phyloP scores from a whole-genome alignment of 2,329 filamentous ascomycete genomes.

The Claviceps sp. region DNA sequence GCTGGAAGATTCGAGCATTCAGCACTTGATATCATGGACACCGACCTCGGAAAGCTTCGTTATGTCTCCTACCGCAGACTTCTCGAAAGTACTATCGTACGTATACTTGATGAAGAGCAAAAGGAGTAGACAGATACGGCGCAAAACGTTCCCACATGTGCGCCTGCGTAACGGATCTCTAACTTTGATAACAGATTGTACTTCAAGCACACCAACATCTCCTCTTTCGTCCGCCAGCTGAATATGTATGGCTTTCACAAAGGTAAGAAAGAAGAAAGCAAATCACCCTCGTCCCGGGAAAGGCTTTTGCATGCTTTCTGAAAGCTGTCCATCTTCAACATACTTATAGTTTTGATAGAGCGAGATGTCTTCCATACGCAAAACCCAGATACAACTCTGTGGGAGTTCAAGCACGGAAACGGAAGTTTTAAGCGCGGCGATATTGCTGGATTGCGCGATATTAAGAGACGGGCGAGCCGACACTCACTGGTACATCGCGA shows the following conservation, averaged over 20 bases:
- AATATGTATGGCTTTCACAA: constrained; percentile 99
- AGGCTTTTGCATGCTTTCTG: neutral
- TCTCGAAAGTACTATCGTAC: constrained; percentile 95
- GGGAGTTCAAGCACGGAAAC: constrained; percentile 98
- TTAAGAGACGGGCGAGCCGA: constrained; percentile 85
- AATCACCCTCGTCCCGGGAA: neutral
- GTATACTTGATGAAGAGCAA: constrained; percentile 21
- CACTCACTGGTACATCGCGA: constrained; percentile 90
- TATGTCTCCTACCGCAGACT: constrained; percentile 94
- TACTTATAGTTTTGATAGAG: constrained; percentile 37
- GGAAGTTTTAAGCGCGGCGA: constrained; percentile 95
- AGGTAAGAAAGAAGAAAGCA: constrained; percentile 40
- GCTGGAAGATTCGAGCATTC: constrained; percentile 86
- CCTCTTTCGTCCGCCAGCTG: constrained; percentile 90
- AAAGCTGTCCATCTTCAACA: neutral
- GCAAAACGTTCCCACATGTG: neutral
- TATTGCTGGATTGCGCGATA: constrained; percentile 78
- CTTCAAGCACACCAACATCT: constrained; percentile 98
- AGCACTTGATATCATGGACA: constrained; percentile 95
- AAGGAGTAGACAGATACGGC: neutral
- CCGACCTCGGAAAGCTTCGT: constrained; percentile 91
- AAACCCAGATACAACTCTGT: constrained; percentile 81
- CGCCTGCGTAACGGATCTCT: constrained; percentile 5
- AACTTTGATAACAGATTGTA: constrained; percentile 57
- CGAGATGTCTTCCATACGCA: constrained; percentile 97